These are phyloP conservation scores for Chaetomium cochliodes DNA, from an alignment of 495 filamentous ascomycete genomes.

Conservation along the genomic window DNA sequence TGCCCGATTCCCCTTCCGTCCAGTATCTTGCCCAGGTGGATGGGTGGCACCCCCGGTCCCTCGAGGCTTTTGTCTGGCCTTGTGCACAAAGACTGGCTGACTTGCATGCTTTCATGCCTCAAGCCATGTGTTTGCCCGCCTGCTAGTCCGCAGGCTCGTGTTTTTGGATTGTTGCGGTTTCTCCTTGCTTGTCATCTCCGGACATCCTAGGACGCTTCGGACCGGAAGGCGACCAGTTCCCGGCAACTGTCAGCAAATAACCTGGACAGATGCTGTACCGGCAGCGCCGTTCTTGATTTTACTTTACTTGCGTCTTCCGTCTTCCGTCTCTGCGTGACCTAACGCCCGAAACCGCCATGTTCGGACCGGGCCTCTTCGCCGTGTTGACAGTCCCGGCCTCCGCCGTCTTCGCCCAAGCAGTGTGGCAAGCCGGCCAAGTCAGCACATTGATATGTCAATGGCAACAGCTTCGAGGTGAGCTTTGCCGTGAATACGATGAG, in stretches of 20 bases:
- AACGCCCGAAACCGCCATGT: conserved; percentile 20
- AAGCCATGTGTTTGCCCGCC: conserved; percentile 13
- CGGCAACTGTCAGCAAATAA: not conserved
- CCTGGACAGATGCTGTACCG: conserved; percentile 13
- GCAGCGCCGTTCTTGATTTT: not conserved
- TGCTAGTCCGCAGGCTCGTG: not conserved
- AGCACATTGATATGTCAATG: conserved; percentile 61
- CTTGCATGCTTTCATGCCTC: conserved; percentile 11
- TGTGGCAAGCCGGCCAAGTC: conserved; percentile 44
- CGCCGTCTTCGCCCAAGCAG: conserved; percentile 33
- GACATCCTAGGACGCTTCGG: not conserved
- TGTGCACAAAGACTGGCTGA: conserved; percentile 1
- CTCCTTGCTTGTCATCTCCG: not conserved
- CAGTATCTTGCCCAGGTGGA: not conserved
- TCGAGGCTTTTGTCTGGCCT: conserved; percentile 15
- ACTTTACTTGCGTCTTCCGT: not conserved
- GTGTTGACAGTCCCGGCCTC: conserved; percentile 29
- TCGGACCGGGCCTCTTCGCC: conserved; percentile 24
- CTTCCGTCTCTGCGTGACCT: not conserved
- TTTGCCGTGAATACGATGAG: not conserved
- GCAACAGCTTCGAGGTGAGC: conserved; percentile 53
- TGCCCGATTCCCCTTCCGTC: not conserved
- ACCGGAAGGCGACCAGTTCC: not conserved
- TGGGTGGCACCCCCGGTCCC: conserved; percentile 6
- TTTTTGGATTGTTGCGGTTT: conserved; percentile 9